phyloP scores from a whole-genome alignment of 2,329 filamentous ascomycete species.

The Scedosporium dehoogii region DNA sequence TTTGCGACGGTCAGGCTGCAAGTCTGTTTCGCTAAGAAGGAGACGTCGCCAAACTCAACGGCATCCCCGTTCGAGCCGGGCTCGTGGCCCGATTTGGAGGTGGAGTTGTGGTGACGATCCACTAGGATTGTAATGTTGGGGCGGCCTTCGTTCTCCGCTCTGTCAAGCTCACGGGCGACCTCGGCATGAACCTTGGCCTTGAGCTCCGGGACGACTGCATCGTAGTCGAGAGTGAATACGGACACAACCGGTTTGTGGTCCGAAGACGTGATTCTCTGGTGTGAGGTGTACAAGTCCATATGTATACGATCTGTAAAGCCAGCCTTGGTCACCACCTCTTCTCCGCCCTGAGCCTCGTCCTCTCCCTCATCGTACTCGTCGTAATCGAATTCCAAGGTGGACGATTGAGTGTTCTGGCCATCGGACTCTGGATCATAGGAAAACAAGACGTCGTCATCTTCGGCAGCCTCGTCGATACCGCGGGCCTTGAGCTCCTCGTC shows the following conservation, averaged over 20 bases:
- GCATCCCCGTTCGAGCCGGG: conserved; percentile 36
- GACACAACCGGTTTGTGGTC: conserved; percentile 91
- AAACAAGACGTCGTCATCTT: conserved; percentile 77
- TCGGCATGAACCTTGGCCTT: conserved; percentile 79
- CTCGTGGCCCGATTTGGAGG: conserved; percentile 11
- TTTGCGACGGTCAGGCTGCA: conserved; percentile 79
- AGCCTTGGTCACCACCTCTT: conserved; percentile 46
- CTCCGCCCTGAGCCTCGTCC: conserved; percentile 28
- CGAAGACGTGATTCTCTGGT: conserved; percentile 82
- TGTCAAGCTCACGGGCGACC: conserved; percentile 78
- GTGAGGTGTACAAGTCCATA: conserved; percentile 66
- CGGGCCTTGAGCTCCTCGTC: conserved; percentile 80
- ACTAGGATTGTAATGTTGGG: conserved; percentile 76
- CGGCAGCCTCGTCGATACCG: conserved; percentile 61
- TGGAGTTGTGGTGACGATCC: conserved; percentile 42
- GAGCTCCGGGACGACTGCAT: conserved; percentile 74
- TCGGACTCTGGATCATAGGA: conserved; percentile 84
- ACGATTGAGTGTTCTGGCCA: conserved; percentile 64
- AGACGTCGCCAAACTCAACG: conserved; percentile 70
- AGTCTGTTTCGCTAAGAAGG: conserved; percentile 55
- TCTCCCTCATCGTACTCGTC: conserved; percentile 45
- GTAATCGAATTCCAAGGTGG: conserved; percentile 51
- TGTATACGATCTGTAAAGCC: conserved; percentile 44
- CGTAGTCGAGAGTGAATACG: conserved; percentile 74
- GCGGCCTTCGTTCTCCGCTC: conserved; percentile 81